Evolutionary conservation across 106 monocot genomes (phyloP).

Genomic region (Ottelia alismoides): DNA sequence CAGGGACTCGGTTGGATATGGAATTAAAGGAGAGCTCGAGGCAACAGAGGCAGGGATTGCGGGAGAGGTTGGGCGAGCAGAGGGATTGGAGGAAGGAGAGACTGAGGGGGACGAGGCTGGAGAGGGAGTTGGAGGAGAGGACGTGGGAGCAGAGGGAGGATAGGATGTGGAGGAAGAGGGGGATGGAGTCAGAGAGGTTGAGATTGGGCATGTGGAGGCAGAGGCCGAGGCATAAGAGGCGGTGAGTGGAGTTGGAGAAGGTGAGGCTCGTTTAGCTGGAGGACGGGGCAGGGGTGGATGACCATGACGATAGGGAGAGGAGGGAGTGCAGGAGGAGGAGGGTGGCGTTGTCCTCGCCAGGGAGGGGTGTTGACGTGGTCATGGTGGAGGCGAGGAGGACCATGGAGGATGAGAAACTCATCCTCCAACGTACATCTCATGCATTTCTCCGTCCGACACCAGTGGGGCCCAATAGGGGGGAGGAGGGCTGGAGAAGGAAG

Average conservation of each 20-base stretch:
- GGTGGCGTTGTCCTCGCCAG: too few species aligned
- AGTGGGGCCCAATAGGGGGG: too few species aligned
- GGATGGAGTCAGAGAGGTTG: conserved; percentile 15
- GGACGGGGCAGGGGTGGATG: conserved; percentile 24
- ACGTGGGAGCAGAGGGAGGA: conserved; percentile 20
- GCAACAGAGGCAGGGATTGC: conserved; percentile 21
- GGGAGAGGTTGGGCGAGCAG: conserved; percentile 14
- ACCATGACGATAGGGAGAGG: too few species aligned
- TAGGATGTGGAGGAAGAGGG: conserved; percentile 16
- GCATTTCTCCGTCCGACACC: too few species aligned
- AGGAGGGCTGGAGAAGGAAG: too few species aligned
- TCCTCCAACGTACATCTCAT: too few species aligned
- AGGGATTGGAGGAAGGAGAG: conserved; percentile 20
- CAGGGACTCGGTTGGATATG: conserved; percentile 19
- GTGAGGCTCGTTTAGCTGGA: conserved; percentile 33
- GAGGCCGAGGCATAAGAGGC: conserved; percentile 38
- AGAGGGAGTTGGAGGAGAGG: conserved; percentile 15
- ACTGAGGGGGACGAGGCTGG: conserved; percentile 29
- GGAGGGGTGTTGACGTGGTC: too few species aligned
- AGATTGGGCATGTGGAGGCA: conserved; percentile 20
- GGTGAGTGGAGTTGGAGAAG: conserved; percentile 28
- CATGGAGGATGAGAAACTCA: too few species aligned
- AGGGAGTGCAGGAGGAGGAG: too few species aligned
- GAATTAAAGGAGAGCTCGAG: conserved; percentile 38
- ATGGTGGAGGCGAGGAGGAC: too few species aligned